A percentile compares a stretch with the other conserved stretches of the same genome.
Evolutionary conservation across 768 basidiomycete species (phyloP).

Genomic region (Russula vinacea): DNA sequence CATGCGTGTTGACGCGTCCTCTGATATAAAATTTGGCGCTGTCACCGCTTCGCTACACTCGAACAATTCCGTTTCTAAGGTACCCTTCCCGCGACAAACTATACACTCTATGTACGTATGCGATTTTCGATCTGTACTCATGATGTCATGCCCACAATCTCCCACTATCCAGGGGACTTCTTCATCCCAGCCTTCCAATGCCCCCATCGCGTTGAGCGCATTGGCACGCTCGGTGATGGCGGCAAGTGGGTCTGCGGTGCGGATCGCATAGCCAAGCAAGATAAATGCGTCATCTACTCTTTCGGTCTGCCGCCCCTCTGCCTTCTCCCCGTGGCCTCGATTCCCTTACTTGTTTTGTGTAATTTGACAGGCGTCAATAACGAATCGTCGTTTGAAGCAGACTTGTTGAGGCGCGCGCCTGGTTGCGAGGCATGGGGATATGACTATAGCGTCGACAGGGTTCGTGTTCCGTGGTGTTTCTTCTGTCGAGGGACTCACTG

Average conservation of each 20-base stretch:
- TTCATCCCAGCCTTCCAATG: constrained; percentile 50
- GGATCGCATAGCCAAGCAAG: constrained; percentile 45
- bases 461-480: constrained; percentile 30
- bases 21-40: background rate
- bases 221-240: constrained; percentile 51
- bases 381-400: constrained; percentile 52
- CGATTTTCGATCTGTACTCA: background rate
- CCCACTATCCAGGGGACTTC: constrained; percentile 44
- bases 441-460: constrained; percentile 41
- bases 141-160: background rate
- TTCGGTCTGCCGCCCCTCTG: constrained; percentile 39
- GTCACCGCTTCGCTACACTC: background rate
- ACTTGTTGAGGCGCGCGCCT: constrained; percentile 42
- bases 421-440: constrained; percentile 43
- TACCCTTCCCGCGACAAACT: constrained; percentile 1
- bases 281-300: constrained; percentile 49
- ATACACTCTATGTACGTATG: constrained; percentile 14
- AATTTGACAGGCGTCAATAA: constrained; percentile 41
- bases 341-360: background rate
- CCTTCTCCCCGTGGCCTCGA: background rate
- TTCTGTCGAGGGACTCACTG: no score
- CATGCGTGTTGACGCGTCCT: background rate
- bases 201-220: constrained; percentile 47
- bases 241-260: constrained; percentile 55
- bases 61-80: background rate